Evolutionary conservation across 2,329 filamentous ascomycete genomes (phyloP).

Genomic region (Fusarium miscanthi): DNA sequence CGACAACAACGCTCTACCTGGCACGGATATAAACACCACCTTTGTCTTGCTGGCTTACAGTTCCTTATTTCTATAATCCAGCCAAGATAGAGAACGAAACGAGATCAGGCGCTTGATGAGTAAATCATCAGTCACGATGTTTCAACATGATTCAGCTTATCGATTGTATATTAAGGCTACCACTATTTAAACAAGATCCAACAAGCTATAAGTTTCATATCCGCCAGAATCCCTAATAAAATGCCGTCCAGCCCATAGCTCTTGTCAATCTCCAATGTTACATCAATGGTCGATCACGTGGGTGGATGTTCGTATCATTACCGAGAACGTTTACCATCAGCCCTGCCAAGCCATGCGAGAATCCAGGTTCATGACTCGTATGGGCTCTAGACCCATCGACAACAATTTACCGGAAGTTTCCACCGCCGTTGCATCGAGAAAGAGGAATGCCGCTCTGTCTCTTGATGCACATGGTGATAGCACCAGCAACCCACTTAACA

Average conservation of each 20-base stretch:
- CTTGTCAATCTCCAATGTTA: not conserved
- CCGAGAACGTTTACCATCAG: too few relatives aligned
- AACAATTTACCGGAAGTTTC: not conserved
- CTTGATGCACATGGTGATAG: conserved; percentile 23
- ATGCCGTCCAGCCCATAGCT: fast-evolving
- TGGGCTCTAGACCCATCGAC: not conserved
- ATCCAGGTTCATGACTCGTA: not conserved
- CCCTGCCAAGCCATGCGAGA: not conserved
- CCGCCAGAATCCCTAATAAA: fast-evolving
- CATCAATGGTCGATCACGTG: not conserved
- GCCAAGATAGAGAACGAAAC: fast-evolving
- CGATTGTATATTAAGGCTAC: not conserved
- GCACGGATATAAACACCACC: too few relatives aligned
- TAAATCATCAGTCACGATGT: fast-evolving
- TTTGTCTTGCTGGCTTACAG: not conserved
- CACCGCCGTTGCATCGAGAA: conserved; percentile 16
- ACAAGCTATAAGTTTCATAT: not conserved
- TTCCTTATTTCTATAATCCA: not conserved
- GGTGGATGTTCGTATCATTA: fast-evolving
- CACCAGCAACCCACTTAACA: conserved; percentile 19
- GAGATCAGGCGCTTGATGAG: not conserved
- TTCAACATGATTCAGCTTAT: fast-evolving
- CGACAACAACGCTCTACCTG: fast-evolving
- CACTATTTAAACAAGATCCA: fast-evolving
- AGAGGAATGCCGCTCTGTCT: conserved; percentile 1